Evolutionary conservation across 2,329 filamentous ascomycete species (phyloP).

Genomic region (Bisporella sp.): DNA sequence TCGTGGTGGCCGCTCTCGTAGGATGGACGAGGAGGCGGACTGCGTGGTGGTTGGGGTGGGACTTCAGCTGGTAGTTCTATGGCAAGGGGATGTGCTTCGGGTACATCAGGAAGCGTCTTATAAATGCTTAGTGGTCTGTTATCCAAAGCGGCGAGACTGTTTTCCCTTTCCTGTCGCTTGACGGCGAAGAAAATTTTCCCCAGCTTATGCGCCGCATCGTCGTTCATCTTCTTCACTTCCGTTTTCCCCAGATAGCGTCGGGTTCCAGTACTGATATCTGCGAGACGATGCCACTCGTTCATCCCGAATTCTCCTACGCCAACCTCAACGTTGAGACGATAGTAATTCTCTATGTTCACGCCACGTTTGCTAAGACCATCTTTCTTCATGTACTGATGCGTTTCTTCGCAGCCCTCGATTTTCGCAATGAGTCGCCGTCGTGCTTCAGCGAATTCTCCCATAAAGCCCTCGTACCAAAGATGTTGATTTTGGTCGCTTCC

Average conservation of each 20-base stretch:
- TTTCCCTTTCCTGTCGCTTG: conserved; percentile 14
- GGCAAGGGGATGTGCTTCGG: conserved; percentile 32
- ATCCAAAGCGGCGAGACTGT: conserved; percentile 1
- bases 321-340: conserved; percentile 91
- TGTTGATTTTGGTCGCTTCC: conserved; percentile 62
- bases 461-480: conserved; percentile 89
- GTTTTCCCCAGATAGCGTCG: conserved; percentile 70
- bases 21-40: conserved; percentile 22
- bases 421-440: conserved; percentile 77
- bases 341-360: conserved; percentile 86
- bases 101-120: conserved; percentile 18
- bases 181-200: conserved; percentile 78
- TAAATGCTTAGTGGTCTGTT: conserved; percentile 2
- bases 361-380: conserved; percentile 71
- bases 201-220: conserved; percentile 70
- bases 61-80: conserved; percentile 53
- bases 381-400: conserved; percentile 77
- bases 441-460: conserved; percentile 90
- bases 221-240: conserved; percentile 70
- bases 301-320: conserved; percentile 96
- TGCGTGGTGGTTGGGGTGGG: conserved; percentile 9
- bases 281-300: conserved; percentile 95
- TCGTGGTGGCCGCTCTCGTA: conserved; percentile 27
- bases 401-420: conserved; percentile 91
- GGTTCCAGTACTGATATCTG: conserved; percentile 90